These are phyloP conservation scores for Colletotrichum musicola DNA, from an alignment of 2,329 filamentous ascomycete genomes.

Conservation along the genomic window DNA sequence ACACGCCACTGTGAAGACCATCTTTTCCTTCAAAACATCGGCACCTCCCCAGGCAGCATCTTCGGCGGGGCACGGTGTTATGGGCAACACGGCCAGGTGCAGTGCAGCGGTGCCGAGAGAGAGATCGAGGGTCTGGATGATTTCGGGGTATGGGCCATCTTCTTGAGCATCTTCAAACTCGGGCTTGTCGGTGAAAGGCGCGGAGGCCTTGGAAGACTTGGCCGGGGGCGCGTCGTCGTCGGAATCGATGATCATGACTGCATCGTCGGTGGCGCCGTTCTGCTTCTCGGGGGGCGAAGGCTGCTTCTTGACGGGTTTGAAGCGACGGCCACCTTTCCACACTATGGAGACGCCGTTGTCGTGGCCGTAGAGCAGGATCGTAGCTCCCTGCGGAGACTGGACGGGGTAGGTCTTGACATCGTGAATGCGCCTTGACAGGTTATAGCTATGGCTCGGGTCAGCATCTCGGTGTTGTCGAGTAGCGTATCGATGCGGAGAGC, in stretches of 20 bases:
- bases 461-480: background rate
- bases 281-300: slow-evolving; percentile 54
- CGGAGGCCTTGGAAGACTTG: slow-evolving; percentile 45
- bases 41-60: slow-evolving; percentile 62
- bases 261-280: slow-evolving; percentile 65
- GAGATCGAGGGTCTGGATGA: slow-evolving; percentile 73
- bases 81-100: slow-evolving; percentile 68
- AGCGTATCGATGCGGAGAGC: slow-evolving; percentile 24
- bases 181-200: slow-evolving; percentile 63
- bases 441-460: slow-evolving; percentile 61
- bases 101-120: slow-evolving; percentile 67
- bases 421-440: slow-evolving; percentile 69
- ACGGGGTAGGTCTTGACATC: slow-evolving; percentile 72
- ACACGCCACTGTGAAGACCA: slow-evolving; percentile 73
- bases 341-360: slow-evolving; percentile 72
- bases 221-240: slow-evolving; percentile 66
- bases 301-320: slow-evolving; percentile 61
- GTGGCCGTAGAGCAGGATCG: slow-evolving; percentile 73
- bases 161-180: slow-evolving; percentile 68
- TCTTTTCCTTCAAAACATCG: slow-evolving; percentile 65
- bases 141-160: slow-evolving; percentile 62
- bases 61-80: slow-evolving; percentile 61
- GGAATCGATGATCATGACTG: slow-evolving; percentile 73
- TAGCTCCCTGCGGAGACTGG: slow-evolving; percentile 72
- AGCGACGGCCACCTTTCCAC: slow-evolving; percentile 73